Conservation (phyloP, 2,329 filamentous ascomycete genomes). For the Penicillium sp. region DNA sequence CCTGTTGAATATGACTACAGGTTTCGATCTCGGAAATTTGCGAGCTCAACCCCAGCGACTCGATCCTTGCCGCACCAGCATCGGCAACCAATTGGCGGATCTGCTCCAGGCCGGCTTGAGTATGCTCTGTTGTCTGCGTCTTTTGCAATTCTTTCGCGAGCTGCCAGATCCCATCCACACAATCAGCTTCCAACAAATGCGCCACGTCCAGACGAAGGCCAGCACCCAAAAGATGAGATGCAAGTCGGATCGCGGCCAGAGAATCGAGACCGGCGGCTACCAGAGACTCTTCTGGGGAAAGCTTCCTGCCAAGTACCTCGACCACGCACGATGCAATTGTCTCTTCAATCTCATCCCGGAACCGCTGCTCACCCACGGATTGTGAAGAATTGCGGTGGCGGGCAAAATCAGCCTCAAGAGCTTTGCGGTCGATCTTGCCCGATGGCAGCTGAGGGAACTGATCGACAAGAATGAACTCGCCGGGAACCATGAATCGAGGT, state of each 20-base stretch:
- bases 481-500: conserved; percentile 76
- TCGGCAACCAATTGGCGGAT: conserved; percentile 21
- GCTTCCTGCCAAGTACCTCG: conserved; percentile 38
- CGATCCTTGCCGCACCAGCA: conserved; percentile 42
- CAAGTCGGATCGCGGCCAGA: conserved; percentile 57
- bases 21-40: conserved; percentile 44
- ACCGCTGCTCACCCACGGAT: conserved; percentile 8
- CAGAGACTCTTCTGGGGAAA: conserved; percentile 45
- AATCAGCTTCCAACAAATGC: conserved; percentile 58
- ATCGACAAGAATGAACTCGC: conserved; percentile 61
- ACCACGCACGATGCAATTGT: conserved; percentile 43
- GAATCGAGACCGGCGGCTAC: conserved; percentile 62
- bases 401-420: conserved; percentile 55
- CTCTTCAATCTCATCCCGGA: conserved; percentile 24
- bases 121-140: conserved; percentile 20
- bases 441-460: conserved; percentile 72
- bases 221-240: conserved; percentile 57
- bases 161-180: conserved; percentile 38
- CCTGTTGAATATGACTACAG: conserved; percentile 69
- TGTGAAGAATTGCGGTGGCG: conserved; percentile 20
- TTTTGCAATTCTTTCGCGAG: conserved; percentile 24
- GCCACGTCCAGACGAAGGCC: conserved; percentile 56
- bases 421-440: conserved; percentile 73
- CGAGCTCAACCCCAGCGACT: conserved; percentile 26
- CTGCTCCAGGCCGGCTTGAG: conserved; percentile 9